These are phyloP conservation scores for Penicillium diatomitis DNA, from an alignment of 495 filamentous ascomycete genomes.

Conservation along the genomic window DNA sequence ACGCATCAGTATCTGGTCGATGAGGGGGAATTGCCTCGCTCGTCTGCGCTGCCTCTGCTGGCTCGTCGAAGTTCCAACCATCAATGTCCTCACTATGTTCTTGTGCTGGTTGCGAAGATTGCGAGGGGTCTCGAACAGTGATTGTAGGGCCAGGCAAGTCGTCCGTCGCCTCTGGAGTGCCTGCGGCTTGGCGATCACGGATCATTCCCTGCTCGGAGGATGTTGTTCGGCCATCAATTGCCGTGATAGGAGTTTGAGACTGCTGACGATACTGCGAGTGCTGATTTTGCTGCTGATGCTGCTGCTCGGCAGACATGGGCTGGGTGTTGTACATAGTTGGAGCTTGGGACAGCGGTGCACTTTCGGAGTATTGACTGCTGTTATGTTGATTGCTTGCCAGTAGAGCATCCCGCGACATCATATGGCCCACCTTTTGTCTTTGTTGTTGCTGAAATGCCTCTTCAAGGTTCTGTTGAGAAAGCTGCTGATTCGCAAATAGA, in stretches of 20 bases:
- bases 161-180: conserved; percentile 43
- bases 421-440: conserved; percentile 35
- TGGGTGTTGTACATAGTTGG: conserved; percentile 24
- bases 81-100: conserved; percentile 52
- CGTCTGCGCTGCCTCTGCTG: conserved; percentile 28
- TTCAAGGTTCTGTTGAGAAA: conserved; percentile 40
- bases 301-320: conserved; percentile 24
- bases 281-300: conserved; percentile 17
- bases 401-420: conserved; percentile 36
- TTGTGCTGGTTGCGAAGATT: conserved; percentile 21
- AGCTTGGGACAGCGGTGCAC: conserved; percentile 23
- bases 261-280: conserved; percentile 24
- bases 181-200: conserved; percentile 47
- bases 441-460: conserved; percentile 43
- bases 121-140: conserved; percentile 25
- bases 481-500: conserved; percentile 36
- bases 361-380: conserved; percentile 35
- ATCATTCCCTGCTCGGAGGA: conserved; percentile 26
- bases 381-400: conserved; percentile 41
- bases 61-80: conserved; percentile 89
- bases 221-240: conserved; percentile 31
- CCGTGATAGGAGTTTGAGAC: conserved; percentile 17
- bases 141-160: conserved; percentile 47
- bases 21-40: conserved; percentile 45
- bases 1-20: conserved; percentile 73